Percentiles rank a stretch among this genome's conserved stretches.
Conservation (phyloP, 2,329 filamentous ascomycete genomes). For the Scolecobasidium constrictum region DNA sequence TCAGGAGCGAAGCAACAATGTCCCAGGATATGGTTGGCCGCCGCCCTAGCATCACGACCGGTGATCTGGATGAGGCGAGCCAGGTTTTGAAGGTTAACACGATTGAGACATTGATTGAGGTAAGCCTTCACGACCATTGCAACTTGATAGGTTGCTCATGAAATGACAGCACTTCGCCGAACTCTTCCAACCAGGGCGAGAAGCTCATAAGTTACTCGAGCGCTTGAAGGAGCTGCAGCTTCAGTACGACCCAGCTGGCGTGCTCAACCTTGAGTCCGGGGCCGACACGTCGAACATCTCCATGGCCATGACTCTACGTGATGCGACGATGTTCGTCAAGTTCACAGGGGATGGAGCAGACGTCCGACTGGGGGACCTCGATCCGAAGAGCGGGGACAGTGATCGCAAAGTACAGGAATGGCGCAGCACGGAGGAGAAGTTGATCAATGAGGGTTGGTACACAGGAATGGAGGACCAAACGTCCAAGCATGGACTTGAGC, state of each 20-base stretch:
- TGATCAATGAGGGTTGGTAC: constrained; percentile 63
- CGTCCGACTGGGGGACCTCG: constrained; percentile 60
- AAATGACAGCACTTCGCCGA: no score
- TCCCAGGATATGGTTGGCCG: no score
- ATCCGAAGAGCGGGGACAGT: constrained; percentile 65
- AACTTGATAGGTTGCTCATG: no score
- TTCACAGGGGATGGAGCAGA: constrained; percentile 27
- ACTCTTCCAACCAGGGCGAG: neutral
- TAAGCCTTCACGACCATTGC: no score
- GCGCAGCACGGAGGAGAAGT: constrained; percentile 48
- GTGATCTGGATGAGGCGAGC: no score
- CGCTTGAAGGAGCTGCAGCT: neutral
- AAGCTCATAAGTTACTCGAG: neutral
- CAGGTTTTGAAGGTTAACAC: no score
- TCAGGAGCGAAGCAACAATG: no score
- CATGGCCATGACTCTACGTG: constrained; percentile 68
- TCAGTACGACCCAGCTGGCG: constrained; percentile 3
- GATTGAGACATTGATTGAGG: no score
- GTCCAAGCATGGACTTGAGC: neutral
- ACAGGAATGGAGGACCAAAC: constrained; percentile 17
- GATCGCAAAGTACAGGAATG: constrained; percentile 42
- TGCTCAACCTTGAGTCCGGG: neutral
- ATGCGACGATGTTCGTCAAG: constrained; percentile 65
- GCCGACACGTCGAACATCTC: constrained; percentile 27
- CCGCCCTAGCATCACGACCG: no score